These are phyloP conservation scores for Leccinum subgranulosum DNA, from an alignment of 768 basidiomycete genomes.

Conservation along the genomic window DNA sequence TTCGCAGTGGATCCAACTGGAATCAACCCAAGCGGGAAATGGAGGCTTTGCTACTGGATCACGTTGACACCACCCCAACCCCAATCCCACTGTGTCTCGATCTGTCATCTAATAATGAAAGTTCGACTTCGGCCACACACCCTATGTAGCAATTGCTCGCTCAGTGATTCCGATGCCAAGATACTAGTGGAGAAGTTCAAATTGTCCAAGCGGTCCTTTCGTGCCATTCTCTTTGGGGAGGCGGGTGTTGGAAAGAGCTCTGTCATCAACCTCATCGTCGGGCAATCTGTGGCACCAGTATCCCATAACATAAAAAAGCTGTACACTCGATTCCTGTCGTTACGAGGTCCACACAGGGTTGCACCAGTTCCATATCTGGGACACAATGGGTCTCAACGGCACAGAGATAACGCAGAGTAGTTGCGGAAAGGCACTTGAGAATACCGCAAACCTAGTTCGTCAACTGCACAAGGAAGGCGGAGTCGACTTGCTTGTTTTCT, in stretches of 20 bases:
- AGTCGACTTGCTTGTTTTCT: slow-evolving; percentile 38
- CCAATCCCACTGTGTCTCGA: slow-evolving; percentile 11
- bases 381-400: slow-evolving; percentile 31
- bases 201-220: slow-evolving; percentile 16
- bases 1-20: background rate
- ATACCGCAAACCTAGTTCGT: slow-evolving; percentile 28
- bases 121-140: background rate
- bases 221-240: slow-evolving; percentile 41
- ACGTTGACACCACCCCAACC: background rate
- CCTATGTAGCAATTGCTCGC: slow-evolving; percentile 12
- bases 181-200: slow-evolving; percentile 12
- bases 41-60: slow-evolving; percentile 5
- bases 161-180: slow-evolving; percentile 11
- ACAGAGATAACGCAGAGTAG: background rate
- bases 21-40: slow-evolving; percentile 14
- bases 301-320: slow-evolving; percentile 16
- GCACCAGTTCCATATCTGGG: slow-evolving; percentile 26
- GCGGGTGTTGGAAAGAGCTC: slow-evolving; percentile 40
- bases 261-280: slow-evolving; percentile 38
- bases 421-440: slow-evolving; percentile 16
- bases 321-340: slow-evolving; percentile 29
- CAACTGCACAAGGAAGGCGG: slow-evolving; percentile 28
- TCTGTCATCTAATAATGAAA: slow-evolving; percentile 8
- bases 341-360: slow-evolving; percentile 24
- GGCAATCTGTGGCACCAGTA: slow-evolving; percentile 16